Evolutionary conservation across 2,329 filamentous ascomycete species (phyloP).

Genomic region (Chalaropsis thielavioides): DNA sequence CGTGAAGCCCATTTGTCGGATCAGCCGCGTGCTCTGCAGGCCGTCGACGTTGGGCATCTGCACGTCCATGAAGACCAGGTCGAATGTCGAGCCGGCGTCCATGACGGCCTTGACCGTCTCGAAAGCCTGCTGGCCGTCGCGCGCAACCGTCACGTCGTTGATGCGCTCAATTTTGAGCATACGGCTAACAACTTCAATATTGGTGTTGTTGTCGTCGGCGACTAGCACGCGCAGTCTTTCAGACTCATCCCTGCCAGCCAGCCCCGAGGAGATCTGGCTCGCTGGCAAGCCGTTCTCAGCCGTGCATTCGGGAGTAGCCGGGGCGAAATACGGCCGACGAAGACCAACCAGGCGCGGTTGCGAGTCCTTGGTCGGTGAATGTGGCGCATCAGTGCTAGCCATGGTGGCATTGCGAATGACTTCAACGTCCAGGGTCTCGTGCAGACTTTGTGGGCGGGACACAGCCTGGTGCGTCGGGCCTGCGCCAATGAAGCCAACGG

Average conservation of each 20-base stretch:
- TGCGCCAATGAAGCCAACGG: slow-evolving; percentile 60
- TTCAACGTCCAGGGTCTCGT: slow-evolving; percentile 23
- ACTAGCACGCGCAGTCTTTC: slow-evolving; percentile 67
- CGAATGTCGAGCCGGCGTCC: slow-evolving; percentile 56
- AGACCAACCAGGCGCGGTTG: slow-evolving; percentile 71
- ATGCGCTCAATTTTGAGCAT: slow-evolving; percentile 64
- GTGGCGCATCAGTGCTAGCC: slow-evolving; percentile 22
- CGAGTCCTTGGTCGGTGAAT: slow-evolving; percentile 41
- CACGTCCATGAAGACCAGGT: slow-evolving; percentile 91
- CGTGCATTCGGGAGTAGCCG: slow-evolving; percentile 22
- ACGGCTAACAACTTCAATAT: slow-evolving; percentile 43
- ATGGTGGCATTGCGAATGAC: slow-evolving; percentile 19
- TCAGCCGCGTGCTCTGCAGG: slow-evolving; percentile 69
- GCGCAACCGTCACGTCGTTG: slow-evolving; percentile 79
- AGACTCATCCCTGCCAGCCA: slow-evolving; percentile 40
- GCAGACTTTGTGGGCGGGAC: slow-evolving; percentile 36
- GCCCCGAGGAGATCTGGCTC: slow-evolving; percentile 27
- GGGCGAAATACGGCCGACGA: slow-evolving; percentile 65
- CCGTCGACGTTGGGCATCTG: slow-evolving; percentile 92
- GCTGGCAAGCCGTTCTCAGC: slow-evolving; percentile 8
- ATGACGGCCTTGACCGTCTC: slow-evolving; percentile 74
- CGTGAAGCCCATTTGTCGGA: slow-evolving; percentile 72
- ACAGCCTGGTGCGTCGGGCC: slow-evolving; percentile 39
- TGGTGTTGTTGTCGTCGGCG: slow-evolving; percentile 53
- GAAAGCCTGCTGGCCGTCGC: slow-evolving; percentile 74